These are phyloP conservation scores for Atkinsonella hypoxylon DNA, from an alignment of 2,329 filamentous ascomycete species.

Conservation along the genomic window DNA sequence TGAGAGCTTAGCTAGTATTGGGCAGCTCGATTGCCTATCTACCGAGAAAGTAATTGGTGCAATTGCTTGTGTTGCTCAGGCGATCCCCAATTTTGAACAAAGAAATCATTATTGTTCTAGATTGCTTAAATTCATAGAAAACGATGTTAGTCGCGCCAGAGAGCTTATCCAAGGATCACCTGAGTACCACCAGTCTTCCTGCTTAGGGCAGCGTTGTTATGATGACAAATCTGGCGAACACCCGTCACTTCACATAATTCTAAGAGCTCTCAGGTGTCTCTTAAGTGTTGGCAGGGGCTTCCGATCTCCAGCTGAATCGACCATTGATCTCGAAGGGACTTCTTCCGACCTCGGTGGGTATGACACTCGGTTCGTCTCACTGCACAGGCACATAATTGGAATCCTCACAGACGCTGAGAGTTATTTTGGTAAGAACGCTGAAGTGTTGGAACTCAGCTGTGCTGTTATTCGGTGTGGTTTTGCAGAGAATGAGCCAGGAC, in stretches of 20 bases:
- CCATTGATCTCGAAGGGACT: conserved; percentile 54
- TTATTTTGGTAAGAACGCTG: conserved; percentile 46
- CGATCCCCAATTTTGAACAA: conserved; percentile 44
- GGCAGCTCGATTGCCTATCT: conserved; percentile 49
- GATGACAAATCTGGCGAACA: conserved; percentile 27
- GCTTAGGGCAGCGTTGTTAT: conserved; percentile 15
- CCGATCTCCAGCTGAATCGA: conserved; percentile 53
- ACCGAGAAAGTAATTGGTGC: conserved; percentile 65
- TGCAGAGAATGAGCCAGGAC: conserved; percentile 59
- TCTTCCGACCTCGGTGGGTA: conserved; percentile 3
- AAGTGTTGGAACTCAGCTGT: conserved; percentile 62
- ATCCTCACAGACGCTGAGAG: conserved; percentile 35
- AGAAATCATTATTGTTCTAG: conserved; percentile 43
- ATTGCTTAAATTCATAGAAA: conserved; percentile 49
- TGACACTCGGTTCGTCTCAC: conserved; percentile 13
- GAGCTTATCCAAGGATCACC: conserved; percentile 10
- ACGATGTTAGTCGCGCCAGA: conserved; percentile 32
- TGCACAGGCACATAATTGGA: conserved; percentile 35
- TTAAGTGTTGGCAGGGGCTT: conserved; percentile 59
- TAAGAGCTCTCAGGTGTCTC: conserved; percentile 54
- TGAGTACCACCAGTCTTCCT: conserved; percentile 10
- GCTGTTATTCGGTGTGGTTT: conserved; percentile 62
- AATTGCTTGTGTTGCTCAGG: conserved; percentile 65
- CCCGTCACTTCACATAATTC: conserved; percentile 32
- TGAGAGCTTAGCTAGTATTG: conserved; percentile 42